phyloP scores from a whole-genome alignment of 495 filamentous ascomycete species.

The Penicillium paradoxum region DNA sequence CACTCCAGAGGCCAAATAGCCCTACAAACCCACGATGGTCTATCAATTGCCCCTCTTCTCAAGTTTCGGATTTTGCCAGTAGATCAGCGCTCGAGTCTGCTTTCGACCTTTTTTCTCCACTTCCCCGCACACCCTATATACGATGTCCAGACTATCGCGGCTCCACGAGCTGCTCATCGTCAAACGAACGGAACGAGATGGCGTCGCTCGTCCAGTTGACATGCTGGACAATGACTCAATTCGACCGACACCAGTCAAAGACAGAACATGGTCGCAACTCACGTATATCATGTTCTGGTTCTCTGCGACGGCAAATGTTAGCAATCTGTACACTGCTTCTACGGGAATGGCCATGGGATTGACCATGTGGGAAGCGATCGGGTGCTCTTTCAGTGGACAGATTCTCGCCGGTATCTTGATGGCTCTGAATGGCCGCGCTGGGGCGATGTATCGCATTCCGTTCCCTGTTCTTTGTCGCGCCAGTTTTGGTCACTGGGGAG shows the following conservation, averaged over 20 bases:
- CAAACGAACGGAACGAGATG: slow-evolving; percentile 21
- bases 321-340: slow-evolving; percentile 33
- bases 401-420: slow-evolving; percentile 28
- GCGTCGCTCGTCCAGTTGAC: slow-evolving; percentile 13
- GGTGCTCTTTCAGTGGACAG: slow-evolving; percentile 30
- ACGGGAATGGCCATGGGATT: slow-evolving; percentile 32
- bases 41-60: neutral
- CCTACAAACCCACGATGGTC: neutral
- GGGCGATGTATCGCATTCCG: slow-evolving; percentile 36
- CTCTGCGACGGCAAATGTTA: slow-evolving; percentile 37
- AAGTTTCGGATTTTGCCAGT: neutral
- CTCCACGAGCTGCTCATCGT: slow-evolving; percentile 18
- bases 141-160: slow-evolving; percentile 9
- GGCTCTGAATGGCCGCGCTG: slow-evolving; percentile 35
- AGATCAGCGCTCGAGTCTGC: neutral
- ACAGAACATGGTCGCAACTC: slow-evolving; percentile 34
- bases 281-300: slow-evolving; percentile 40
- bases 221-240: slow-evolving; percentile 37
- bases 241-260: slow-evolving; percentile 27
- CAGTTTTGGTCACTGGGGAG: slow-evolving; percentile 33
- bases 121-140: neutral
- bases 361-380: slow-evolving; percentile 36
- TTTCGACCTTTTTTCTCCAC: neutral
- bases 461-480: slow-evolving; percentile 34
- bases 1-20: too few relatives aligned